These are phyloP conservation scores for Salix udensis DNA, from an alignment of 345 rosid species.

Conservation along the genomic window DNA sequence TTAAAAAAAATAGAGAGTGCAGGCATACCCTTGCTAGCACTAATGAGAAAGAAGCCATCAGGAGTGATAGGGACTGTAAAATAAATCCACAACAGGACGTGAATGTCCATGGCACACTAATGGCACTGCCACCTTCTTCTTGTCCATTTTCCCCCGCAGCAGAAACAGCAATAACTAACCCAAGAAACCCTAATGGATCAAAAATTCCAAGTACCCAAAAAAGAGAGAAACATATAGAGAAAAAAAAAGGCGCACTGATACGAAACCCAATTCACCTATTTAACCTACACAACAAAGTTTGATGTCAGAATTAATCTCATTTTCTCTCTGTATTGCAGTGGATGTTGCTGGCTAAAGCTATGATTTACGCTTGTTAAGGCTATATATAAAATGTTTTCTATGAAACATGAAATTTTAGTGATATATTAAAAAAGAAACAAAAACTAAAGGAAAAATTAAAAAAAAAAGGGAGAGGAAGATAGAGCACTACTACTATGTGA, in stretches of 20 bases:
- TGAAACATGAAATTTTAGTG: not conserved
- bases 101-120: conserved; percentile 87
- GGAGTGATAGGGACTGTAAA: conserved; percentile 76
- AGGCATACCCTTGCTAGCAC: conserved; percentile 73
- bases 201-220: not conserved
- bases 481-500: not conserved
- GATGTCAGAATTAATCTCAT: not conserved
- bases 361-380: not conserved
- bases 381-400: not conserved
- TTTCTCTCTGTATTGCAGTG: not conserved
- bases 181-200: conserved; percentile 19
- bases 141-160: conserved; percentile 30
- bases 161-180: not conserved
- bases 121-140: conserved; percentile 56
- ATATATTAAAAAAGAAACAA: not conserved
- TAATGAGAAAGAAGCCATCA: conserved; percentile 79
- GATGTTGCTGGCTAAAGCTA: conserved; percentile 1
- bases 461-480: not conserved
- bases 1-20: not conserved
- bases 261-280: conserved; percentile 7
- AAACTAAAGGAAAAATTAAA: not conserved
- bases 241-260: not conserved
- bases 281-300: not conserved
- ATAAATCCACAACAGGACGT: conserved; percentile 75
- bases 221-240: not conserved